phyloP scores from a whole-genome alignment of 140 eudicot genomes.

The Bidens hawaiensis region DNA sequence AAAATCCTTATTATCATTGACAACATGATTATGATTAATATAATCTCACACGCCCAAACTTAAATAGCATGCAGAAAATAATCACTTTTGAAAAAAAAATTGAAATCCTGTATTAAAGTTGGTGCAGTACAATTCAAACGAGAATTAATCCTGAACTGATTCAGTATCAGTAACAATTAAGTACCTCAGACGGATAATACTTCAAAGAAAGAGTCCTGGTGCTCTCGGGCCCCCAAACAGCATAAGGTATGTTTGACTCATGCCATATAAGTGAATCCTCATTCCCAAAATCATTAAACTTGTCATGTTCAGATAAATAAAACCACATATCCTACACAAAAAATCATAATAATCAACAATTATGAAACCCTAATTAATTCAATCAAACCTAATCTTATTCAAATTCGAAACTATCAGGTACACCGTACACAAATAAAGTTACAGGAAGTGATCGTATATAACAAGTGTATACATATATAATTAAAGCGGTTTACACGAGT shows the following conservation, averaged over 20 bases:
- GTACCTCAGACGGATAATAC: slow-evolving; percentile 92
- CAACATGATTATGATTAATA: background rate
- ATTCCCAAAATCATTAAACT: slow-evolving; percentile 64
- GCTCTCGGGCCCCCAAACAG: slow-evolving; percentile 83
- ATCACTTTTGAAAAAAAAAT: background rate
- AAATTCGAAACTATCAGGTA: no score
- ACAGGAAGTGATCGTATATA: no score
- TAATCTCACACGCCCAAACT: background rate
- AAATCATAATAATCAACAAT: background rate
- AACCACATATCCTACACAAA: slow-evolving; percentile 90
- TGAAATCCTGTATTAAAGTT: background rate
- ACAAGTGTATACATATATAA: background rate
- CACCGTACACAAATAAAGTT: no score
- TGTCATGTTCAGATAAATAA: slow-evolving; percentile 79
- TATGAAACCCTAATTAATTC: background rate
- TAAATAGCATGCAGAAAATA: background rate
- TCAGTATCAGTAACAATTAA: background rate
- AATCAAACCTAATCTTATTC: background rate
- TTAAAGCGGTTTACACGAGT: slow-evolving; percentile 9
- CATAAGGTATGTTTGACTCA: slow-evolving; percentile 90
- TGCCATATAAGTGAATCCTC: slow-evolving; percentile 90
- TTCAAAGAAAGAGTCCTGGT: slow-evolving; percentile 69
- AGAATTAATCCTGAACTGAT: background rate
- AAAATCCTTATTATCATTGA: background rate
- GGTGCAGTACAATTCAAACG: background rate